Base-by-base conservation (phyloP, 1,139 yeast species). In the Candida gigantensis region DNA sequence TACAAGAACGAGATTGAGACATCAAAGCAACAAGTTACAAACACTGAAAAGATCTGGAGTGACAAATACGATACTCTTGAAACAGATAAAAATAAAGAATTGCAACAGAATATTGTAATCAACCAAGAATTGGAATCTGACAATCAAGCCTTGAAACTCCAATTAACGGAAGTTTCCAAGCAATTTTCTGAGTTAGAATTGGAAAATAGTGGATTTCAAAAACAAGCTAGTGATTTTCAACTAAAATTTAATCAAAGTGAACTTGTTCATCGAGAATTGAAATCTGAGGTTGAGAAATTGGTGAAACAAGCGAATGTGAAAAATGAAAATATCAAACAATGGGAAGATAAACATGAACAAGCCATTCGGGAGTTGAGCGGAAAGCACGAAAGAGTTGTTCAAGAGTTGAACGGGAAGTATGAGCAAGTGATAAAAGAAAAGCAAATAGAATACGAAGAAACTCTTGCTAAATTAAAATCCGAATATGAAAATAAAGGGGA, bases 81-180 rank as follows among this genome's bases (percentile, higher is more conserved):
- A 21, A 9, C 11, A 20, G 11, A 12, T 10, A 14, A 29, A 19
- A n/a, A 29, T 10, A 20, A 29, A 15, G 5, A 20, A 12, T 6
- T 9, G n/a, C 8, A 23, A n/a, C 17, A 13, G 12, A 20, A 11
- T 17, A 20, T 19, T 20, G n/a, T 12, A 20, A 20, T n/a, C 13
- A 29, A 19, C 3, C 25, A 29, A 18, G 23, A 30, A 24, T 10
- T 30, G 1, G 33, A 24, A n/a, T 15, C 9, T 6, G 28, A 17
- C 17, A 30, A 30, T 17, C 28, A 30, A 13, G 28, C 15, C n/a
- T 30, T 30, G 16, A 30, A 24, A 11, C 9, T 24, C 12, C 21
- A 29, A 14, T 18, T 29, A 4, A 13, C 7, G 8, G 32, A 29
- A 5, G 18, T 29, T 29, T 29, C 32, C 5, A 20, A 19, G 20